Percentiles rank a stretch among this genome's conserved stretches.
phyloP scores from a whole-genome alignment of 2,329 filamentous ascomycete species.

The Akanthomyces lecanii region DNA sequence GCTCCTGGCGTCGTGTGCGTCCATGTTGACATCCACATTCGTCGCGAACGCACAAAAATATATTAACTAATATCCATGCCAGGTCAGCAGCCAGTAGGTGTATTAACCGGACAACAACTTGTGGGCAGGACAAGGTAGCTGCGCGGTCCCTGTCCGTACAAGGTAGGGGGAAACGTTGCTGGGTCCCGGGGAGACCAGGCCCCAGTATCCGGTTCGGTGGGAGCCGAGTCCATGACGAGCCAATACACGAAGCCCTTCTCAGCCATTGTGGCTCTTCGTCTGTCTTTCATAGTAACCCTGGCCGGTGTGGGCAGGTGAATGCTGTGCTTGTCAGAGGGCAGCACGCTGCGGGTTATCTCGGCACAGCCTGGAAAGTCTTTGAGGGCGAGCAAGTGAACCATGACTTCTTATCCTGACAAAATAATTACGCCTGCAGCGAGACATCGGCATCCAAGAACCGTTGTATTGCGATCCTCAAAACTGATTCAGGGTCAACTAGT shows the following conservation, averaged over 20 bases:
- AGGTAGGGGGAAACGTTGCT: not conserved
- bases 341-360: not conserved
- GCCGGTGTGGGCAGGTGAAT: not conserved
- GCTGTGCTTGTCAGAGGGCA: not conserved
- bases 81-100: not conserved
- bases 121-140: slow-evolving; percentile 1
- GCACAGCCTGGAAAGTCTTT: not conserved
- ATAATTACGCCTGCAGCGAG: not conserved
- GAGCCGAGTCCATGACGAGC: slow-evolving; percentile 10
- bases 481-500: slow-evolving; percentile 1
- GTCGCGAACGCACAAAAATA: slow-evolving; percentile 2
- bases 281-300: not conserved
- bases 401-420: not conserved
- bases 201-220: slow-evolving; percentile 13
- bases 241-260: not conserved
- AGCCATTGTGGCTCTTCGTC: not conserved
- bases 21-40: not conserved
- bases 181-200: slow-evolving; percentile 11
- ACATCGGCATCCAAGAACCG: slow-evolving; percentile 2
- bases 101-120: not conserved
- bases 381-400: not conserved
- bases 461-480: slow-evolving; percentile 2
- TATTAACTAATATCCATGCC: slow-evolving; percentile 4
- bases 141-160: not conserved
- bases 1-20: not conserved